phyloP scores from a whole-genome alignment of 2,329 filamentous ascomycete genomes.

The Neonectria punicea region DNA sequence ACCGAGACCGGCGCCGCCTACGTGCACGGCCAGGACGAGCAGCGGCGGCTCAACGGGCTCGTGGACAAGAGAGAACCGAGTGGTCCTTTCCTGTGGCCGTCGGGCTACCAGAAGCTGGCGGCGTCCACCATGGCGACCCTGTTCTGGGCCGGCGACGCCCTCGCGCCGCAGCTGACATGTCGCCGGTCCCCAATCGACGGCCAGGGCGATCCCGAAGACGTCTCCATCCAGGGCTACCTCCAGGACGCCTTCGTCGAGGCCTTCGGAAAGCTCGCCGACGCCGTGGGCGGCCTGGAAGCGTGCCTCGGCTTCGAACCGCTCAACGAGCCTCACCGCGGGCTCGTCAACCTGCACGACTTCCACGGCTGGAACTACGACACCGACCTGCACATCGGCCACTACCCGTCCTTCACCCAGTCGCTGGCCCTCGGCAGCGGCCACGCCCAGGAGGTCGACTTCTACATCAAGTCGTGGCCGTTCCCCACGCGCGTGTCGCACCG shows the following conservation, averaged over 20 bases:
- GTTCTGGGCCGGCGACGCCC: conserved; percentile 44
- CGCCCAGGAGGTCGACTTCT: conserved; percentile 50
- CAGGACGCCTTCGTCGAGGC: conserved; percentile 49
- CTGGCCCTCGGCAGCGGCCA: conserved; percentile 55
- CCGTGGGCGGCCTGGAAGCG: conserved; percentile 46
- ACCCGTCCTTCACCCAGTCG: conserved; percentile 50
- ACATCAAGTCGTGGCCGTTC: conserved; percentile 55
- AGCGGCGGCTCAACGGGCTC: conserved; percentile 37
- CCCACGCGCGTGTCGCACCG: conserved; percentile 51
- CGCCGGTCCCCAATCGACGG: conserved; percentile 30
- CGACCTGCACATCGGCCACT: conserved; percentile 54
- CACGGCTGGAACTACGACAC: conserved; percentile 55
- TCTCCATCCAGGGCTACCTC: conserved; percentile 45
- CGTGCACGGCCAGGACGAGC: conserved; percentile 50
- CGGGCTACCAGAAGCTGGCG: conserved; percentile 51
- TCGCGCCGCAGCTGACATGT: conserved; percentile 45
- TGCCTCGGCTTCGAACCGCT: conserved; percentile 55
- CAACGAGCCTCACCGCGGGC: conserved; percentile 55
- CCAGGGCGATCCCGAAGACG: conserved; percentile 25
- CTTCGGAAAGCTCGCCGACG: conserved; percentile 49
- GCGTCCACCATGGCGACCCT: conserved; percentile 47
- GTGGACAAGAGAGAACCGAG: conserved; percentile 47
- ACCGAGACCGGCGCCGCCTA: conserved; percentile 48
- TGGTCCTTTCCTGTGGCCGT: conserved; percentile 51
- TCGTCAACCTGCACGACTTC: conserved; percentile 52